phyloP scores from a whole-genome alignment of 2,329 filamentous ascomycete species.

The Monilinia fructigena region DNA sequence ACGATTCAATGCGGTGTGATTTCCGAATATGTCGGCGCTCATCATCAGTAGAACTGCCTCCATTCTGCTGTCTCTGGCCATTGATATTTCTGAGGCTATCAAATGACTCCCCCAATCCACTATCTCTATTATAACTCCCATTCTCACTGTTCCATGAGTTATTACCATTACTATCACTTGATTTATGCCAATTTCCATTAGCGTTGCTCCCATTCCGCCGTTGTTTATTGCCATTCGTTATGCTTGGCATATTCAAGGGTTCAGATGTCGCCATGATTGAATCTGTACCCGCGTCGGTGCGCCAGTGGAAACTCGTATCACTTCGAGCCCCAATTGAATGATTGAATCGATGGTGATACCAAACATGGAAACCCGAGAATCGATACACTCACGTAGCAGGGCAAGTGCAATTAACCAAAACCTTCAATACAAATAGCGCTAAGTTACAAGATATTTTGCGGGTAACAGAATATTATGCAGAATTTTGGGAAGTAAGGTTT shows the following conservation, averaged over 20 bases:
- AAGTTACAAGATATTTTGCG: neutral
- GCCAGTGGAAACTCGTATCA: slow-evolving; percentile 4
- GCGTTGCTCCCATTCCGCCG: neutral
- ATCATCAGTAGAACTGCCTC: neutral
- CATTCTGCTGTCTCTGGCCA: neutral
- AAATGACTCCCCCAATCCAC: slow-evolving; percentile 6
- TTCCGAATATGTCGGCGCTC: slow-evolving; percentile 7
- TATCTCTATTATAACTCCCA: slow-evolving; percentile 5
- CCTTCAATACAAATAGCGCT: slow-evolving; percentile 3
- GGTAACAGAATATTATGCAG: neutral
- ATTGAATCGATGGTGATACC: neutral
- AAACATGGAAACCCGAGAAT: neutral
- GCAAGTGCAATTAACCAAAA: neutral
- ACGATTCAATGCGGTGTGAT: slow-evolving; percentile 32
- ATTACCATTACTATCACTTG: neutral
- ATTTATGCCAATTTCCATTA: neutral
- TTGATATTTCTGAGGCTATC: neutral
- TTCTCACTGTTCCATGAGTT: neutral
- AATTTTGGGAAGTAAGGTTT: neutral
- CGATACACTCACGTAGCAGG: slow-evolving; percentile 3
- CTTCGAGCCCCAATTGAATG: neutral
- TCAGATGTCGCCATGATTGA: slow-evolving; percentile 19
- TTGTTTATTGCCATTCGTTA: slow-evolving; percentile 11
- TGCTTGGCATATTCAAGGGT: neutral
- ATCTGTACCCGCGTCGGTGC: slow-evolving; percentile 5